These are phyloP conservation scores for Prunus fruticosa DNA, from an alignment of 306 rosid genomes.

Conservation along the genomic window DNA sequence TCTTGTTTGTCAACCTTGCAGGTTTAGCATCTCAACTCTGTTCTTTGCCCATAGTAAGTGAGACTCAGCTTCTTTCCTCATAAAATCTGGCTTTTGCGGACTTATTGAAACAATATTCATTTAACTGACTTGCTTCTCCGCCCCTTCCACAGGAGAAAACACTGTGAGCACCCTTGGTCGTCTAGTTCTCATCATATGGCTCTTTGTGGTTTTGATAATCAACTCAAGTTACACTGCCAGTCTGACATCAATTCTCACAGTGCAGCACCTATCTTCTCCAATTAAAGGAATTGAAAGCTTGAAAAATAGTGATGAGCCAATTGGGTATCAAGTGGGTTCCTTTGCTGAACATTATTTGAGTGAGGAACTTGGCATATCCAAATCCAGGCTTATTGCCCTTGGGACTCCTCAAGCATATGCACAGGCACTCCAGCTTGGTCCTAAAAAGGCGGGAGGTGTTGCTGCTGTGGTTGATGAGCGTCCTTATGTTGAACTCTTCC, in stretches of 20 bases:
- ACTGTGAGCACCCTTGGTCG: slow-evolving; percentile 91
- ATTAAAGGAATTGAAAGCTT: slow-evolving; percentile 79
- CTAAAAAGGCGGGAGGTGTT: slow-evolving; percentile 81
- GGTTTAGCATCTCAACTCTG: slow-evolving; percentile 96
- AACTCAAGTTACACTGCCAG: slow-evolving; percentile 99
- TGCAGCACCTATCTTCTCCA: slow-evolving; percentile 73
- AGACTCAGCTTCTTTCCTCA: background rate
- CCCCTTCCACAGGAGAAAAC: slow-evolving; percentile 73
- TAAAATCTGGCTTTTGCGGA: background rate
- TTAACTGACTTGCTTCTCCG: slow-evolving; percentile 20
- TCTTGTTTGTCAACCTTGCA: slow-evolving; percentile 50
- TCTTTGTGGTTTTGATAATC: slow-evolving; percentile 92
- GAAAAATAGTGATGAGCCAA: slow-evolving; percentile 55
- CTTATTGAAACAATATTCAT: slow-evolving; percentile 3
- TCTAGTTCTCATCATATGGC: slow-evolving; percentile 77
- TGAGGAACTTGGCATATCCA: slow-evolving; percentile 72
- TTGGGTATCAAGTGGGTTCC: slow-evolving; percentile 92
- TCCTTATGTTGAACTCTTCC: slow-evolving; percentile 68
- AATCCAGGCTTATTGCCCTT: slow-evolving; percentile 72
- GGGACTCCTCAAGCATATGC: slow-evolving; percentile 82
- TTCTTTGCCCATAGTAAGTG: slow-evolving; percentile 94
- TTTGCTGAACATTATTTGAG: slow-evolving; percentile 67
- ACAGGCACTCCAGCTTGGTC: slow-evolving; percentile 73
- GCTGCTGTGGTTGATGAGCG: slow-evolving; percentile 90
- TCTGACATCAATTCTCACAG: slow-evolving; percentile 95